These are phyloP conservation scores for Sarocladium brachiariae DNA, from an alignment of 2,329 filamentous ascomycete genomes.

Conservation along the genomic window DNA sequence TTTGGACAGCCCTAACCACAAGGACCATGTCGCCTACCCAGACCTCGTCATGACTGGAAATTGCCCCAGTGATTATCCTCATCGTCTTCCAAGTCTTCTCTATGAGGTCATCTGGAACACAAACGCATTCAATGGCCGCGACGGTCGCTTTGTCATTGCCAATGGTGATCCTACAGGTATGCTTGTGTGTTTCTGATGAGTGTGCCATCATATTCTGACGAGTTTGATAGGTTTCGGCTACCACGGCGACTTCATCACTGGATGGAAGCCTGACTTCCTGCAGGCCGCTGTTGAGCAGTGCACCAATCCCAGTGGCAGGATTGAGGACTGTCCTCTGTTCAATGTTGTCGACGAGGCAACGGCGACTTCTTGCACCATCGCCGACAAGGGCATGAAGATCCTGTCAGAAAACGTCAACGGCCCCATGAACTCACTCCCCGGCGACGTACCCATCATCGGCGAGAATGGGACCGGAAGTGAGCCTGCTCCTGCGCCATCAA, in stretches of 20 bases:
- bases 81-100: constrained; percentile 67
- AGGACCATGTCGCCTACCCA: constrained; percentile 70
- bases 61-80: constrained; percentile 64
- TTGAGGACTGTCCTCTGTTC: constrained; percentile 72
- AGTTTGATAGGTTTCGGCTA: constrained; percentile 57
- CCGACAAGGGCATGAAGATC: constrained; percentile 22
- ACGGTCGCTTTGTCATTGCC: constrained; percentile 66
- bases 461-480: constrained; percentile 17
- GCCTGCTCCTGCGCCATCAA: constrained; percentile 10
- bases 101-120: constrained; percentile 85
- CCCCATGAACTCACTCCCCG: constrained; percentile 56
- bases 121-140: constrained; percentile 50
- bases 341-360: constrained; percentile 56
- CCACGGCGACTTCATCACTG: constrained; percentile 74
- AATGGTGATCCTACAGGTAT: constrained; percentile 71
- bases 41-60: constrained; percentile 66
- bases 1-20: constrained; percentile 46
- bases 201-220: not conserved
- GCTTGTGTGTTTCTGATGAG: not conserved
- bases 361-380: constrained; percentile 53
- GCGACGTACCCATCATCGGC: constrained; percentile 43
- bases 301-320: constrained; percentile 61
- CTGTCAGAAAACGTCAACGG: constrained; percentile 40
- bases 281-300: constrained; percentile 68
- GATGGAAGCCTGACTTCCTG: constrained; percentile 65